Conservation (phyloP, 2,329 filamentous ascomycete species). For the Beauveria australis region DNA sequence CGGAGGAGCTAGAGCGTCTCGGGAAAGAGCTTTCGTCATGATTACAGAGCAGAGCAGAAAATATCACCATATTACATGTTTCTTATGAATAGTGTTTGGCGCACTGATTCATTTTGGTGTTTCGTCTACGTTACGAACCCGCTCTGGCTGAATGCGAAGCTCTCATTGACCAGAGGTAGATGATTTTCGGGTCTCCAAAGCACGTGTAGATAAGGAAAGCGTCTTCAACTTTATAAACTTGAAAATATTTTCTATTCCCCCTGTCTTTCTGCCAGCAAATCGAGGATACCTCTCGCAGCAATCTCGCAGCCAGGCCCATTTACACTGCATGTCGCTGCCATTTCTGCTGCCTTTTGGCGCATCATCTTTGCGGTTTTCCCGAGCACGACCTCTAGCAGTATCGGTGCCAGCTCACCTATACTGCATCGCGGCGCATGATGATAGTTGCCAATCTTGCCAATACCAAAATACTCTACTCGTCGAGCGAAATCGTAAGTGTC, state of each 20-base stretch:
- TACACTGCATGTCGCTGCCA: not conserved
- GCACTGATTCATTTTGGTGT: no score
- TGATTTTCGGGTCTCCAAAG: no score
- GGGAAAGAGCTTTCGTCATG: conserved; percentile 44
- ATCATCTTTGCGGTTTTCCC: not conserved
- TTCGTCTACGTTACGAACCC: no score
- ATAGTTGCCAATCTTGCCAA: conserved; percentile 30
- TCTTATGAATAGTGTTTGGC: not conserved
- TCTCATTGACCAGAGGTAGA: no score
- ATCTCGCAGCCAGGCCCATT: not conserved
- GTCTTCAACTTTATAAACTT: no score
- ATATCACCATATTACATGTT: not conserved
- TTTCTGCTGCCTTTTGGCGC: not conserved
- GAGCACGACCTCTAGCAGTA: not conserved
- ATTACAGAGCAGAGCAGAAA: not conserved
- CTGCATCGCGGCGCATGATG: conserved; percentile 5
- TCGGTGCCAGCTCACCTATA: not conserved
- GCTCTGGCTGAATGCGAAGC: no score
- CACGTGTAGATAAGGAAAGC: no score
- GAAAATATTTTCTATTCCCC: not conserved
- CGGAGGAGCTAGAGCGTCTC: conserved; percentile 53
- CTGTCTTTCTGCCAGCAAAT: not conserved
- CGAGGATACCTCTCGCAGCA: not conserved
- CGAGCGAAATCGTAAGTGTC: conserved; percentile 36
- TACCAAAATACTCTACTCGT: conserved; percentile 30